Evolutionary conservation across 805 yeast species (phyloP).

Genomic region (Metschnikowia proteae): DNA sequence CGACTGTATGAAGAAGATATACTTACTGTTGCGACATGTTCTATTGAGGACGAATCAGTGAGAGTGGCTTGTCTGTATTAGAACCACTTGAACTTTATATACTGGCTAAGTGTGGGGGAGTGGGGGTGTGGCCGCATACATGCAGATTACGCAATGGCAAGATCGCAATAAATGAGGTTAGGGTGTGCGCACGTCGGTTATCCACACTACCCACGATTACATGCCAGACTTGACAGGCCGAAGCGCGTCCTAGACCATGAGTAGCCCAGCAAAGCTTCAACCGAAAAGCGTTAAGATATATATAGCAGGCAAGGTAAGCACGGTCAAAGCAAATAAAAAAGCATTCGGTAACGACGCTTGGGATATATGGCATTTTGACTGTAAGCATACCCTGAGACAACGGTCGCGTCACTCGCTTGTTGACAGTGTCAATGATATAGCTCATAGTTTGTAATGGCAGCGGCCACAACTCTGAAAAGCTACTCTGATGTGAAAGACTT

Average conservation of each 20-base stretch:
- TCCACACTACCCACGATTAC: not conserved
- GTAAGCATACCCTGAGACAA: too few species aligned
- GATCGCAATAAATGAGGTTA: not conserved
- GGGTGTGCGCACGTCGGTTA: not conserved
- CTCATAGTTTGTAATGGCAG: too few species aligned
- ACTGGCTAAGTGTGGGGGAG: conserved; percentile 1
- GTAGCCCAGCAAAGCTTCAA: too few species aligned
- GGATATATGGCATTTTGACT: too few species aligned
- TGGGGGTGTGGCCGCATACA: conserved; percentile 1
- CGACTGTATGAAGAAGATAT: not conserved
- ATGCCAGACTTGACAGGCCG: not conserved
- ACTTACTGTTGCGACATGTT: conserved; percentile 3
- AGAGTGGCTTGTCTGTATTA: not conserved
- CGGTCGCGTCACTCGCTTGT: too few species aligned
- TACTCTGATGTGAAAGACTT: too few species aligned
- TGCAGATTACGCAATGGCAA: not conserved
- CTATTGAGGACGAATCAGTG: not conserved
- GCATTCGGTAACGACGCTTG: too few species aligned
- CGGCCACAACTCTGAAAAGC: too few species aligned
- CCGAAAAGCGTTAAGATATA: too few species aligned
- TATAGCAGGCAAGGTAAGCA: too few species aligned
- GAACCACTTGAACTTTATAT: not conserved
- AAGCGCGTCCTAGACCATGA: not conserved
- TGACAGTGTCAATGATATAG: too few species aligned
- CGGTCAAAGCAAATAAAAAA: too few species aligned